A percentile compares a stretch with the other conserved stretches of the same genome.
Conservation (phyloP, 2,329 filamentous ascomycete genomes). For the Trichoderma lentiforme region DNA sequence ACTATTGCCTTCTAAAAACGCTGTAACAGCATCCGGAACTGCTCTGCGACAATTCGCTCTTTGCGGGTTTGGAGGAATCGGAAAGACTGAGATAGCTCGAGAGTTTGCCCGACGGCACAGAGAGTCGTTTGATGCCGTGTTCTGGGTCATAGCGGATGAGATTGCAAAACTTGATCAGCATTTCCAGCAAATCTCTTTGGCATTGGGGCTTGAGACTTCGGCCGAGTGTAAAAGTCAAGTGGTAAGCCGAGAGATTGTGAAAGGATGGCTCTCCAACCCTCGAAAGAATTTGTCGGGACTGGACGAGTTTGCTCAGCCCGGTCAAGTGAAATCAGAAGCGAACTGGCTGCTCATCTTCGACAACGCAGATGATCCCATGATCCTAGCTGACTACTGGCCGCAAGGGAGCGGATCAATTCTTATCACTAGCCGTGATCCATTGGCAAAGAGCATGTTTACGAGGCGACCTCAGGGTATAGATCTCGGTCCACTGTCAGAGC, state of each 20-base stretch:
- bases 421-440: neutral
- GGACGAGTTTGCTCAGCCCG: neutral
- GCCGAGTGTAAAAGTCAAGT: neutral
- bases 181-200: neutral
- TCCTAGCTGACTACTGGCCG: neutral
- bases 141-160: neutral
- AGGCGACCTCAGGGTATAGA: neutral
- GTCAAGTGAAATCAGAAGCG: neutral
- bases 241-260: neutral
- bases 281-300: neutral
- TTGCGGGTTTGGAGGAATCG: neutral
- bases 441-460: neutral
- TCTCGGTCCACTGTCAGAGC: neutral
- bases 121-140: neutral
- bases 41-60: neutral
- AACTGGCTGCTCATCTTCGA: neutral
- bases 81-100: neutral
- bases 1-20: neutral
- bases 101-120: neutral
- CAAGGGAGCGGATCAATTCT: neutral
- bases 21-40: neutral
- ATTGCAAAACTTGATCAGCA: neutral
- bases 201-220: neutral
- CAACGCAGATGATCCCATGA: neutral
- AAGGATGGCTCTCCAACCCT: neutral